Evolutionary conservation across 106 monocot genomes (phyloP), one percentile per base, ranked within the genome.

Genomic region (Phalaenopsis aphrodite): DNA sequence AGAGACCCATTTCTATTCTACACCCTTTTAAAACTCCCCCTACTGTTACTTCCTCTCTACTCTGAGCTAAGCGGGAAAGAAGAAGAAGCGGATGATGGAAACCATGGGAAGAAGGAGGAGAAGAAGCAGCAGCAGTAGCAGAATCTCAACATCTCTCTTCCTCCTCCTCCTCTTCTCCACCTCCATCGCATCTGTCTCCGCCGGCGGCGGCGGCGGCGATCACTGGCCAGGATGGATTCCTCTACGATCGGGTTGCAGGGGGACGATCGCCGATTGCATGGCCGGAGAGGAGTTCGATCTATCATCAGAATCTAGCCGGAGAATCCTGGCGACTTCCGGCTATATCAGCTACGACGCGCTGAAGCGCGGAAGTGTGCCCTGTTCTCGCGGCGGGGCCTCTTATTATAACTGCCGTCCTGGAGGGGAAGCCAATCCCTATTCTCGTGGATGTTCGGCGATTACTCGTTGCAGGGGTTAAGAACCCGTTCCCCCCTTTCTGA

Each of bases 341-440:
- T 82, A 89, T 79, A 89, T 89, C 79, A 84, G 84, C 79, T 86
- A 86, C 80, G 46, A 42, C 15, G 75, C 89, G 14, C 84, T 89
- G 69, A 75, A 81, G 77, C 79, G 86, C 4, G 84, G 82, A 77
- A 82, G 49, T 66, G 76, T 78, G 5, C 83, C 90, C 4, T 87
- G 87, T 64, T 82, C 87, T 39, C 75, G 64, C 38, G 79, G 84
- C 57, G 89, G 89, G 5, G 82, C 84, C 16, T 89, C 89, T 10
- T 79, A 85, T 56, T 89, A 91, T 79, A 91, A 93, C 87, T 80
- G 85, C 82, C 87, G 83, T 18, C 82, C 90, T n/a, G 89, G 85
- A 9, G 83, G 82, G 5, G 81, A 87, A 24, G 86, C 80, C 46
- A 84, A 89, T 77, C 86, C 83, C 71, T 88, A 81, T 85, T 68